Evolutionary conservation across 2,329 filamentous ascomycete species (phyloP).

Genomic region (Alternaria gansuensis): DNA sequence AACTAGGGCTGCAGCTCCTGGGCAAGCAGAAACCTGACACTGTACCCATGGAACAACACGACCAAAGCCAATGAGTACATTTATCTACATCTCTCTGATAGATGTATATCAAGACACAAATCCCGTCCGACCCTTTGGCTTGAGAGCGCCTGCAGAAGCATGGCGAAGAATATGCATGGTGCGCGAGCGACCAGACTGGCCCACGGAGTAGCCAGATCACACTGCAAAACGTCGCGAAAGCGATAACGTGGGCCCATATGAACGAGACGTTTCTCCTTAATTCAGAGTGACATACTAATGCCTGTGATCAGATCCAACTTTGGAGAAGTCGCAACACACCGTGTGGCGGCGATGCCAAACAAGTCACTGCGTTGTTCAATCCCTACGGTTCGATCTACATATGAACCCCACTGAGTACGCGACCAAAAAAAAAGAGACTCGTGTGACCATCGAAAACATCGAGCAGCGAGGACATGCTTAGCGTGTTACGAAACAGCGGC

Average conservation of each 20-base stretch:
- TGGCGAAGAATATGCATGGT: not conserved
- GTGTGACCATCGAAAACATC: not conserved
- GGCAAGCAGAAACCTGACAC: not conserved
- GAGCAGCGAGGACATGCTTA: not conserved
- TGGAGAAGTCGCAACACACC: too few relatives aligned
- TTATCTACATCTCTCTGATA: not conserved
- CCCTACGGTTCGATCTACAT: not conserved
- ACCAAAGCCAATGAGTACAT: not conserved
- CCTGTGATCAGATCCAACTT: too few relatives aligned
- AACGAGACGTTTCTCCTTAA: not conserved
- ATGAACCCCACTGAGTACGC: not conserved
- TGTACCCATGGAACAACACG: not conserved
- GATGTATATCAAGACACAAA: not conserved
- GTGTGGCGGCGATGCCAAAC: not conserved
- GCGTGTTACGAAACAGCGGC: constrained; percentile 7
- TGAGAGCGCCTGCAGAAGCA: not conserved
- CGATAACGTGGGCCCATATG: not conserved
- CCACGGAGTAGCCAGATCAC: not conserved
- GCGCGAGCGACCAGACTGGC: not conserved
- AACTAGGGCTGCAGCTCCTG: not conserved
- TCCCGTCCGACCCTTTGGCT: too few relatives aligned
- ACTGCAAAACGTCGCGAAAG: not conserved
- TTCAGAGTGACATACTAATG: not conserved
- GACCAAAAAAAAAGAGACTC: not conserved
- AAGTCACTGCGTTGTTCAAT: not conserved